A percentile compares a stretch with the other conserved stretches of the same genome.
These are phyloP conservation scores for Marasmius tenuissimus DNA, from an alignment of 1,284 basidiomycete species.

Conservation along the genomic window DNA sequence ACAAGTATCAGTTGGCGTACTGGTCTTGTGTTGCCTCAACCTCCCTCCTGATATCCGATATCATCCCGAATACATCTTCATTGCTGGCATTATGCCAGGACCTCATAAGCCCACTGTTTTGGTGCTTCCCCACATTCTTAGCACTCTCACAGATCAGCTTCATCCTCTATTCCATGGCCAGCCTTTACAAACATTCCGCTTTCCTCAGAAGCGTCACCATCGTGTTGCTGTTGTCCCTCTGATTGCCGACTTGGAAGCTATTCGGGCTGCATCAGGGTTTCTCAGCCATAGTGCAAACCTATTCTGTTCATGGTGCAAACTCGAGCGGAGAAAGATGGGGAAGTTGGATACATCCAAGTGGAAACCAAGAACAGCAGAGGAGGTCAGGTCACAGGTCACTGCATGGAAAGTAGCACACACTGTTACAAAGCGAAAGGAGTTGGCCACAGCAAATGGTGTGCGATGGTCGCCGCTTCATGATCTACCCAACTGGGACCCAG, in stretches of 20 bases:
- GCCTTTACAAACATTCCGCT: not conserved
- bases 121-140: not conserved
- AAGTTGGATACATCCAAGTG: not conserved
- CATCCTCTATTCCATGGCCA: not conserved
- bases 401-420: not conserved
- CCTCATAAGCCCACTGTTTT: not conserved
- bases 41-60: not conserved
- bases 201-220: not conserved
- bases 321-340: not conserved
- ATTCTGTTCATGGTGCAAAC: constrained; percentile 3
- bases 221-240: not conserved
- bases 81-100: not conserved
- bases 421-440: not conserved
- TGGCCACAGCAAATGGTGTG: not conserved
- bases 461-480: not conserved
- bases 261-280: not conserved
- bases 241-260: constrained; percentile 2
- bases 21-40: not conserved
- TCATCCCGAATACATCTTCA: not conserved
- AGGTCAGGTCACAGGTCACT: not conserved
- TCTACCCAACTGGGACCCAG: not conserved
- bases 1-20: not conserved
- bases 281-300: not conserved
- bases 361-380: not conserved
- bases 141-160: not conserved